Evolutionary conservation across 495 filamentous ascomycete species (phyloP).

Genomic region (Neurospora sp.): DNA sequence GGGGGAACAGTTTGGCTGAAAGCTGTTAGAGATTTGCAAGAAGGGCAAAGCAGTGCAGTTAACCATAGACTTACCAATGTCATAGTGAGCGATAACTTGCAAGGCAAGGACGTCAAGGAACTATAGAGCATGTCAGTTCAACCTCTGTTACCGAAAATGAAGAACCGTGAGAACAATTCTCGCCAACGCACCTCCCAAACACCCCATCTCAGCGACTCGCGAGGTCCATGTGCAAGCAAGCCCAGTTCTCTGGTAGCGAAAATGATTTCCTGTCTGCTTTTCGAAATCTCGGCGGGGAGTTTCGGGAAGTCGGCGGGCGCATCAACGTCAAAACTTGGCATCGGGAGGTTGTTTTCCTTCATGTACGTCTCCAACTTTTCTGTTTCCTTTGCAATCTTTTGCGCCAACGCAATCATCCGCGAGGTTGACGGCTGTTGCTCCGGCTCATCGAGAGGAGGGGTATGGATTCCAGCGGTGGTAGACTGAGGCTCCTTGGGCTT

Average conservation of each 20-base stretch:
- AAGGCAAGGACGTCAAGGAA: constrained; percentile 32
- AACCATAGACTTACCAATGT: constrained; percentile 20
- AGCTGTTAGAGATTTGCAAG: constrained; percentile 2
- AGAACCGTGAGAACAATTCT: background rate
- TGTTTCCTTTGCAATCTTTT: constrained; percentile 29
- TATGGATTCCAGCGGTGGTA: background rate
- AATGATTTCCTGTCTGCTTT: constrained; percentile 29
- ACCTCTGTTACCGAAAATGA: background rate
- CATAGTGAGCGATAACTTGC: constrained; percentile 30
- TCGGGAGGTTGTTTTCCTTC: constrained; percentile 22
- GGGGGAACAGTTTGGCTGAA: constrained; percentile 30
- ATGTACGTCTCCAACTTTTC: constrained; percentile 33
- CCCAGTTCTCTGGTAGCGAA: constrained; percentile 28
- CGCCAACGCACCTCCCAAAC: constrained; percentile 27
- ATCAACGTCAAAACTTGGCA: constrained; percentile 30
- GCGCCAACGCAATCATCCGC: constrained; percentile 26
- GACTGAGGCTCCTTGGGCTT: constrained; percentile 11
- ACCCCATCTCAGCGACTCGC: constrained; percentile 31
- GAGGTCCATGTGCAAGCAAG: constrained; percentile 31
- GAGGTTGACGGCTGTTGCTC: constrained; percentile 13
- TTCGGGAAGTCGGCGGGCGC: constrained; percentile 28
- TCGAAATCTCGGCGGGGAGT: constrained; percentile 27
- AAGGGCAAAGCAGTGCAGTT: background rate
- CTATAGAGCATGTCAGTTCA: constrained; percentile 7
- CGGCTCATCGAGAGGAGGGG: background rate